Evolutionary conservation across 768 basidiomycete genomes (phyloP).

Genomic region (Rickenella mellea): DNA sequence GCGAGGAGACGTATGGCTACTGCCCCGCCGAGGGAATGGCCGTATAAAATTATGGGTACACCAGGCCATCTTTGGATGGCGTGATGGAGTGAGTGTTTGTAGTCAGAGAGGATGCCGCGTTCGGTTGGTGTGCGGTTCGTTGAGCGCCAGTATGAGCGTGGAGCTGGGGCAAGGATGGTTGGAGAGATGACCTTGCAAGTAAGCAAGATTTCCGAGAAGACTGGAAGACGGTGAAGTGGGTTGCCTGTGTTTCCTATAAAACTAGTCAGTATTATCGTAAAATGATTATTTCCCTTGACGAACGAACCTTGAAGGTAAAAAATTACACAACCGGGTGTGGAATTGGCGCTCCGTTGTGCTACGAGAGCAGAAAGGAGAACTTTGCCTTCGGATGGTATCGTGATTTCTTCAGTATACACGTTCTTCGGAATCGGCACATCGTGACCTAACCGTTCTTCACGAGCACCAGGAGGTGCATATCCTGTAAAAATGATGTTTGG

Average conservation of each 20-base stretch:
- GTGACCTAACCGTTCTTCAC: slow-evolving; percentile 22
- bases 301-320: slow-evolving; percentile 26
- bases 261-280: background rate
- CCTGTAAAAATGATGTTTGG: slow-evolving; percentile 13
- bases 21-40: slow-evolving; percentile 41
- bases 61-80: slow-evolving; percentile 22
- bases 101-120: slow-evolving; percentile 29
- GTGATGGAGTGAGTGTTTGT: slow-evolving; percentile 23
- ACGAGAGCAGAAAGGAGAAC: slow-evolving; percentile 18
- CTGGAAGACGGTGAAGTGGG: slow-evolving; percentile 33
- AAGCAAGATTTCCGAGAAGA: slow-evolving; percentile 26
- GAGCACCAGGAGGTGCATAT: slow-evolving; percentile 31
- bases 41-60: slow-evolving; percentile 28
- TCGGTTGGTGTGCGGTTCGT: slow-evolving; percentile 28
- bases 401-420: slow-evolving; percentile 19
- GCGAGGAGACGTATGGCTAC: slow-evolving; percentile 30
- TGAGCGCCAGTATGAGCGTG: slow-evolving; percentile 43
- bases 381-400: slow-evolving; percentile 11
- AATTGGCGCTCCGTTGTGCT: slow-evolving; percentile 5
- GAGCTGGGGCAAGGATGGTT: slow-evolving; percentile 30
- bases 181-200: slow-evolving; percentile 4
- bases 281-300: background rate
- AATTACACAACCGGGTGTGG: slow-evolving; percentile 15
- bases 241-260: slow-evolving; percentile 39
- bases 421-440: slow-evolving; percentile 15